Evolutionary conservation across 495 filamentous ascomycete genomes (phyloP), one percentile per base, ranked within the genome.

Genomic region (Penicillium psychrofluorescens): DNA sequence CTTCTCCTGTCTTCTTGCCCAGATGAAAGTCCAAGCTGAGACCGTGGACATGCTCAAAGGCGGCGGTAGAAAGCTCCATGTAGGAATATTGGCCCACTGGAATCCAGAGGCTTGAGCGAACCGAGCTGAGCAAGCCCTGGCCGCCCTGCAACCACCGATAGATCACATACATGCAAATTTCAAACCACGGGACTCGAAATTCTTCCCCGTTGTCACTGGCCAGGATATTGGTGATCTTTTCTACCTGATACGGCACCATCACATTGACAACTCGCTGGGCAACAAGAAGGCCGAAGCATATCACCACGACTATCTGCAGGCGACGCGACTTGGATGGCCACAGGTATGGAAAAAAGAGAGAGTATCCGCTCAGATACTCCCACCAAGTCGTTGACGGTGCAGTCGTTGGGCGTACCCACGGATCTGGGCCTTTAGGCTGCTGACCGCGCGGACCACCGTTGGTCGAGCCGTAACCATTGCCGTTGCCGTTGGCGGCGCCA

Each of bases 61-160:
- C 85, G 7, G 92, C 89, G 2, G 90, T 91, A 1, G 89, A 95
- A 28, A 98, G 76, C 39, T 92, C 88, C 62, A 88, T 86, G 62
- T 96, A 98, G 7, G 91, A 94, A 62, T 96, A 95, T 59, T 98
- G 92, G 31, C 88, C 82, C 40, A 98, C 87, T 1, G 92, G 92
- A 36, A 98, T 89, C 92, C 92, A 98, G 27, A 98, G 68, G 12
- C 84, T 78, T 13, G 86, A 83, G 40, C 92, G 79, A 7, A 85
- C 43, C 11, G 89, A 91, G 10, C 88, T 88, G 29, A 97, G 78
- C 14, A 95, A 64, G 7, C 92, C 92, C 48, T 88, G 90, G 9
- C 76, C 79, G 1, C 92, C 94, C 62, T 97, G 94, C 29, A 96
- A 75, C 64, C 95, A 77, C 43, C 88, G 84, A 57, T 81, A 90